Evolutionary conservation across 441 rosid species (phyloP).

Genomic region (Bocquillonia castaneifolia): DNA sequence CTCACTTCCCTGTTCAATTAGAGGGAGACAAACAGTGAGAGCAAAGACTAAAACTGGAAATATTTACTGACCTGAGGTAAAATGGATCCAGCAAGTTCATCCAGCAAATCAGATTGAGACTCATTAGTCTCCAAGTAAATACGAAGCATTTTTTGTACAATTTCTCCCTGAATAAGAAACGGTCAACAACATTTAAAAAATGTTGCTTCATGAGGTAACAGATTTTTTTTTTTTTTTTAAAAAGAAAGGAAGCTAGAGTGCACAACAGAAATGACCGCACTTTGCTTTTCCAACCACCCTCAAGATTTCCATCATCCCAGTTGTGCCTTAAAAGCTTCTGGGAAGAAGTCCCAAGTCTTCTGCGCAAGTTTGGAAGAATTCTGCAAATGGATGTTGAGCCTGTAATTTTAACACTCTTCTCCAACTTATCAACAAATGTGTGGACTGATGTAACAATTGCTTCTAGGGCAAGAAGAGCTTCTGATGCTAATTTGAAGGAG

Average conservation of each 20-base stretch:
- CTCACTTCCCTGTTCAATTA: background rate
- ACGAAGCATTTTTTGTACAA: constrained; percentile 56
- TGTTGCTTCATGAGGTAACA: background rate
- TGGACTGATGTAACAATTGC: constrained; percentile 46
- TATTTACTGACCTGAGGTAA: constrained; percentile 57
- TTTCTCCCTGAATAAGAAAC: constrained; percentile 56
- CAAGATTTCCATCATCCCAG: constrained; percentile 52
- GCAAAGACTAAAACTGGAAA: background rate
- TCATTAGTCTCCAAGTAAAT: constrained; percentile 61
- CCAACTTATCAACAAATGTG: constrained; percentile 36
- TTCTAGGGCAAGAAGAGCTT: constrained; percentile 60
- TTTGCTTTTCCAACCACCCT: constrained; percentile 70
- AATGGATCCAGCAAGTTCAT: constrained; percentile 62
- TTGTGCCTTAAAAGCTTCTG: constrained; percentile 55
- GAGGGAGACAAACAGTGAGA: constrained; percentile 7
- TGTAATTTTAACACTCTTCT: constrained; percentile 32
- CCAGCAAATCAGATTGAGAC: constrained; percentile 54
- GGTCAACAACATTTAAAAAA: constrained; percentile 7
- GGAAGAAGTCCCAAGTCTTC: constrained; percentile 61
- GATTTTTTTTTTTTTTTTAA: too few species aligned
- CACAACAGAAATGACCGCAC: constrained; percentile 36
- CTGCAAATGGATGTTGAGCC: constrained; percentile 27
- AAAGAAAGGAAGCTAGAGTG: constrained; percentile 14
- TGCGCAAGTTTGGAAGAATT: constrained; percentile 35
- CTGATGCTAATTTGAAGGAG: constrained; percentile 65